Base-by-base conservation (phyloP, 352 stramenopile species). In the Pythium dissimile region DNA sequence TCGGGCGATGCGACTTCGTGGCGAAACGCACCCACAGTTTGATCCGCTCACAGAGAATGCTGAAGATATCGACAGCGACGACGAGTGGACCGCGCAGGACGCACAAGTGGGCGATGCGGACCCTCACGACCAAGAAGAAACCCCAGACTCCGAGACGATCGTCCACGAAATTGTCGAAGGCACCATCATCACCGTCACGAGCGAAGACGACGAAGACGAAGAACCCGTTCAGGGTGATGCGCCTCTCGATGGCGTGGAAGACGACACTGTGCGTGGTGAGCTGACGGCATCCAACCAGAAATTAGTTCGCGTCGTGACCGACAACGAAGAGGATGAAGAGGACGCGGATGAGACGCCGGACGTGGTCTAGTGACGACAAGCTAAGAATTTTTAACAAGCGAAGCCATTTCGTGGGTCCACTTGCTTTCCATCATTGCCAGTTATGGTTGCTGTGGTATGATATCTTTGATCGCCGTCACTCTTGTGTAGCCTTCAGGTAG, bases 401-500 rank as follows among this genome's bases (percentile, higher is more conserved):
- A n/a, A n/a, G n/a, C n/a, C n/a, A n/a, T n/a, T n/a, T n/a, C n/a
- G n/a, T n/a, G n/a, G n/a, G n/a, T n/a, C 26, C 43, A 15, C 45
- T 52, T 50, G 24, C 27, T 6, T 10, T 13, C 5, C 15, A 53
- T 6, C 34, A 8, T 16, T 3, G 12, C 26, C 16, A 1, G 21
- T 26, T 46, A 55, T 12, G 24, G 20, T 44, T 55, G 48, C 13
- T 55, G 48, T 1, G 61, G 54, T 1, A 68, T 32, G n/a, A 68
- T 60, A n/a, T 68, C 61, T 28, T 68, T 68, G 39, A 68, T 23
- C 2, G 53, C 21, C 5, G 21, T 26, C 24, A 91, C 81, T 61
- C 80, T 71, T 7, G 69, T 50, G 50, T 86, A 91, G 27, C 62
- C 69, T 3, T 50, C 54, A 9, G 78, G 78, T 43, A 91, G 73